These are phyloP conservation scores for Phytophthora crassamura DNA, from an alignment of 352 stramenopile genomes.

Conservation along the genomic window DNA sequence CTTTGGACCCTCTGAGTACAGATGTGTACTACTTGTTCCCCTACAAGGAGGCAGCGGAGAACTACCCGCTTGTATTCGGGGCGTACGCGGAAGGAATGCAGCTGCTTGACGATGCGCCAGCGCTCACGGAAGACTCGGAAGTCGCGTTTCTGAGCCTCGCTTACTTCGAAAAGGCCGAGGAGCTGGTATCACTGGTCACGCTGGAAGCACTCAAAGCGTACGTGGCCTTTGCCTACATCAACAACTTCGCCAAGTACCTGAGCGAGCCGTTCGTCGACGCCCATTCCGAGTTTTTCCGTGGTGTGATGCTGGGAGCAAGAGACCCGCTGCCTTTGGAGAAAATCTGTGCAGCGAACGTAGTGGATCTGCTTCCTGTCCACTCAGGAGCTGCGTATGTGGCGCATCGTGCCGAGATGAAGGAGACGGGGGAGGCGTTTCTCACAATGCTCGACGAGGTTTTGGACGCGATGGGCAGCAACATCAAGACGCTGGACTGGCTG, in stretches of 20 bases:
- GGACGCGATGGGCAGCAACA: conserved; percentile 71
- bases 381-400: conserved; percentile 84
- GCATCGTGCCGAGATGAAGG: conserved; percentile 74
- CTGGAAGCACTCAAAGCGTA: conserved; percentile 59
- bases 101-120: conserved; percentile 44
- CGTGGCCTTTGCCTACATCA: conserved; percentile 52
- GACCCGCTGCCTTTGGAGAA: conserved; percentile 51
- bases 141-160: conserved; percentile 55
- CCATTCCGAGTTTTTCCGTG: conserved; percentile 89
- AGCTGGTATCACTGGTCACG: conserved; percentile 35
- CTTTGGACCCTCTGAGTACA: conserved; percentile 26
- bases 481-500: conserved; percentile 91
- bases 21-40: conserved; percentile 78
- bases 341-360: conserved; percentile 51
- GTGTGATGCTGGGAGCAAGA: conserved; percentile 68
- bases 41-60: conserved; percentile 54
- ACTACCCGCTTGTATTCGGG: conserved; percentile 64
- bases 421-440: conserved; percentile 65
- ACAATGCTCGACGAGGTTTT: conserved; percentile 86
- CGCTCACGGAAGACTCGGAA: conserved; percentile 42
- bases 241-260: conserved; percentile 42
- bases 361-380: conserved; percentile 45
- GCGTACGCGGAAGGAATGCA: conserved; percentile 52
- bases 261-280: conserved; percentile 77
- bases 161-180: conserved; percentile 61